Base-by-base conservation (phyloP, 1,139 yeast species). In the Wickerhamiella pararugosa region DNA sequence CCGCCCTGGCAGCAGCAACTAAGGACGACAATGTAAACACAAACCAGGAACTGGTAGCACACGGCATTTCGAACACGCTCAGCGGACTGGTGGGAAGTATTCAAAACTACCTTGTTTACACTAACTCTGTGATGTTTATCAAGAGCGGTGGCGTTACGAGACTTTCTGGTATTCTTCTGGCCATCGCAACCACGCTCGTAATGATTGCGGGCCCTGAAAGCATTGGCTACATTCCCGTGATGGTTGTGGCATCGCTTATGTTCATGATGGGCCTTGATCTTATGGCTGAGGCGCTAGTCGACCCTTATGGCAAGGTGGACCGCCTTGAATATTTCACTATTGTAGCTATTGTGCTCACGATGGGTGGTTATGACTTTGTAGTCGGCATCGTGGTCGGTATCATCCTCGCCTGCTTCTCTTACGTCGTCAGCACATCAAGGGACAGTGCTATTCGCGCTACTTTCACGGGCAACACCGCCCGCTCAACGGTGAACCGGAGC, bases 341-440 rank as follows among this genome's bases (percentile, higher is more conserved):
- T 47, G 62, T 80, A 5, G 76, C 79, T 7, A 90, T 90, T 52
- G 94, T 92, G 25, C 65, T 84, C 27, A 79, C 90, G 0, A 90
- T 92, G 98, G 98, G 97, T 3, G 79, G 81, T 1, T 80, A 83
- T 71, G 98, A 90, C 61, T 90, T 90, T 60, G 98, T 90, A 6
- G 71, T 77, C 51, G 98, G 98, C 43, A 84, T 90, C 35, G 66
- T 90, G 44, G 87, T 81, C 26, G 98, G 98, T 45, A 81, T 90
- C 34, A 66, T 90, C 37, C 67, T 90, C 45, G 97, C 98, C 0
- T 87, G 96, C 59, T 73, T 86, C 51, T 81, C 92, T 28, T 90
- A 86, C 65, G 86, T 90, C 15, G 80, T 87, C 40, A 94, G 83
- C 51, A 93, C 94, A 7, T 87, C 94, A 2, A 73, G 84, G 37